These are phyloP conservation scores for Kluyveromyces marxianus DNA, from an alignment of 1,139 yeast species.

Conservation along the genomic window DNA sequence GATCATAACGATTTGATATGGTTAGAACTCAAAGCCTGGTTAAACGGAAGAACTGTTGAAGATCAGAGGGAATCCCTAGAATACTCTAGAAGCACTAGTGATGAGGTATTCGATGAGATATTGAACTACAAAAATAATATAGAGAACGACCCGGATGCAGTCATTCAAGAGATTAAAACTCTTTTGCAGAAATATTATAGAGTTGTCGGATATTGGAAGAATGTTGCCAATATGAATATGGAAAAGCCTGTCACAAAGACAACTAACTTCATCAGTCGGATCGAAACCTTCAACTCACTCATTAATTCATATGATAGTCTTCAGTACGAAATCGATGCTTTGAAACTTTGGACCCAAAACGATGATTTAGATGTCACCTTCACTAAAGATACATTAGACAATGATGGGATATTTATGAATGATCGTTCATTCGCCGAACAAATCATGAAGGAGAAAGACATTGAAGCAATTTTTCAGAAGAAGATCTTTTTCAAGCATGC, in stretches of 20 bases:
- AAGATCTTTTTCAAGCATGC: conserved; percentile 34
- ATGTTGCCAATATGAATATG: conserved; percentile 64
- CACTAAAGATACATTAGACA: conserved; percentile 30
- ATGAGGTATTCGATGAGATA: conserved; percentile 65
- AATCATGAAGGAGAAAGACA: conserved; percentile 78
- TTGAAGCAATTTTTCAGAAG: conserved; percentile 56
- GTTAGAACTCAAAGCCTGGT: conserved; percentile 73
- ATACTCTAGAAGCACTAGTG: conserved; percentile 67
- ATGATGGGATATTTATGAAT: conserved; percentile 40
- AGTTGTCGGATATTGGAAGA: conserved; percentile 75
- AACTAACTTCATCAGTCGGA: conserved; percentile 53
- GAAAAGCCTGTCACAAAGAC: conserved; percentile 71
- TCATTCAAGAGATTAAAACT: conserved; percentile 12
- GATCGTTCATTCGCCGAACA: conserved; percentile 76
- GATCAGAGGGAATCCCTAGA: conserved; percentile 72
- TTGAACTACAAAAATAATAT: conserved; percentile 32
- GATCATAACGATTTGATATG: conserved; percentile 64
- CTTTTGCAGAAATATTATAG: conserved; percentile 58
- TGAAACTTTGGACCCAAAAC: conserved; percentile 71
- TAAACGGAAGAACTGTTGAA: conserved; percentile 71
- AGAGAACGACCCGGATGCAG: conserved; percentile 16
- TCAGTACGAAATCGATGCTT: conserved; percentile 44
- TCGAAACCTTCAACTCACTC: conserved; percentile 85
- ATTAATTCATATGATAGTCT: conserved; percentile 66
- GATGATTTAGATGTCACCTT: conserved; percentile 53